phyloP scores from a whole-genome alignment of 352 stramenopile genomes.

The Phytopythium ostracodes region DNA sequence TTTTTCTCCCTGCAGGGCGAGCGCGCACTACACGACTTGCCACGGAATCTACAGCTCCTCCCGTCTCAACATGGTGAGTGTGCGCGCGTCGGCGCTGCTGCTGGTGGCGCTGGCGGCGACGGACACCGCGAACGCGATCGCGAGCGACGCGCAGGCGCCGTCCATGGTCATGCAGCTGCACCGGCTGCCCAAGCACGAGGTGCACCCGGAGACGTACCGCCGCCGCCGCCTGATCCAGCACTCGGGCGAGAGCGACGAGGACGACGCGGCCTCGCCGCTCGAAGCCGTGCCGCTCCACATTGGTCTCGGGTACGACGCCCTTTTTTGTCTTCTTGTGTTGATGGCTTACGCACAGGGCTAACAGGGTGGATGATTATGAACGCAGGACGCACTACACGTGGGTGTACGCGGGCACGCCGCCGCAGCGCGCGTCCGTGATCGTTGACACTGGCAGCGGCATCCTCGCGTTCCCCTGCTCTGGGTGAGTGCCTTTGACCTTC shows the following conservation, averaged over 20 bases:
- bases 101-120: slow-evolving; percentile 6
- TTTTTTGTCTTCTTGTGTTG: not conserved
- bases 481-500: slow-evolving; percentile 20
- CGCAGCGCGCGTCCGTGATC: slow-evolving; percentile 81
- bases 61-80: not conserved
- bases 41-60: not conserved
- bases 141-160: slow-evolving; percentile 5
- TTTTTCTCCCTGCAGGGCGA: not conserved
- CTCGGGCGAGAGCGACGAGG: slow-evolving; percentile 14
- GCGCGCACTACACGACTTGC: not conserved
- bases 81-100: slow-evolving; percentile 12
- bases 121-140: not conserved
- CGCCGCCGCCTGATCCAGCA: slow-evolving; percentile 27
- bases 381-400: slow-evolving; percentile 80
- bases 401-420: slow-evolving; percentile 76
- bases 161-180: slow-evolving; percentile 40
- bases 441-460: slow-evolving; percentile 75
- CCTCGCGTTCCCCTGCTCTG: slow-evolving; percentile 80
- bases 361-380: not conserved
- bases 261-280: slow-evolving; percentile 16
- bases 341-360: not conserved
- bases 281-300: slow-evolving; percentile 63
- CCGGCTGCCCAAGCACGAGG: slow-evolving; percentile 25
- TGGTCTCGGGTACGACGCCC: slow-evolving; percentile 41
- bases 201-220: slow-evolving; percentile 38